phyloP scores from a whole-genome alignment of 2,329 filamentous ascomycete genomes.

The Pseudogymnoascus sp. region DNA sequence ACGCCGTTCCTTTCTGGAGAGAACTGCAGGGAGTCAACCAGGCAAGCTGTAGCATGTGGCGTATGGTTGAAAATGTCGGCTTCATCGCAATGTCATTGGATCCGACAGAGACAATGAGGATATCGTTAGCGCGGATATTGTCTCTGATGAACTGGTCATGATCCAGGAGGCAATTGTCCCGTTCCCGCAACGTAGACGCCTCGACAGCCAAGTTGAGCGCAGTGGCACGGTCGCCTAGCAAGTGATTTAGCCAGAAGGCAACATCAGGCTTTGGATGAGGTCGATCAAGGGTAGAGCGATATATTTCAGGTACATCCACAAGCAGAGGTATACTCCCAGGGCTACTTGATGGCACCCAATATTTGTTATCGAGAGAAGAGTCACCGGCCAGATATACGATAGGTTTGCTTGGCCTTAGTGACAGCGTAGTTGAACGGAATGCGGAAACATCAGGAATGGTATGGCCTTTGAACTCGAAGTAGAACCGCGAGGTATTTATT shows the following conservation, averaged over 20 bases:
- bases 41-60: conserved; percentile 17
- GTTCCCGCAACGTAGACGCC: conserved; percentile 13
- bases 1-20: conserved; percentile 14
- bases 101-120: conserved; percentile 17
- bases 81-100: conserved; percentile 18
- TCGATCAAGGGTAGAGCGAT: conserved; percentile 14
- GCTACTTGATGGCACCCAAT: conserved; percentile 17
- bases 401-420: conserved; percentile 13
- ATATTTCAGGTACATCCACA: conserved; percentile 16
- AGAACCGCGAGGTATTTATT: conserved; percentile 17
- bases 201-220: conserved; percentile 17
- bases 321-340: conserved; percentile 12
- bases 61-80: conserved; percentile 16
- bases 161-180: conserved; percentile 11
- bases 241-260: conserved; percentile 19
- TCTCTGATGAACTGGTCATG: conserved; percentile 17
- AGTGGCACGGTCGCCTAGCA: conserved; percentile 13
- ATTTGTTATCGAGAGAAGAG: conserved; percentile 18
- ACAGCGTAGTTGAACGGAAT: conserved; percentile 13
- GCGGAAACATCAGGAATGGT: conserved; percentile 13
- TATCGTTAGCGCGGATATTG: conserved; percentile 15
- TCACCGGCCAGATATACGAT: conserved; percentile 17
- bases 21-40: conserved; percentile 14
- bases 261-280: conserved; percentile 17
- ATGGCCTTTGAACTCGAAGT: conserved; percentile 17